A percentile compares a stretch with the other conserved stretches of the same genome.
Evolutionary conservation across 1,284 basidiomycete species (phyloP).

Genomic region (Schizophyllum commune): DNA sequence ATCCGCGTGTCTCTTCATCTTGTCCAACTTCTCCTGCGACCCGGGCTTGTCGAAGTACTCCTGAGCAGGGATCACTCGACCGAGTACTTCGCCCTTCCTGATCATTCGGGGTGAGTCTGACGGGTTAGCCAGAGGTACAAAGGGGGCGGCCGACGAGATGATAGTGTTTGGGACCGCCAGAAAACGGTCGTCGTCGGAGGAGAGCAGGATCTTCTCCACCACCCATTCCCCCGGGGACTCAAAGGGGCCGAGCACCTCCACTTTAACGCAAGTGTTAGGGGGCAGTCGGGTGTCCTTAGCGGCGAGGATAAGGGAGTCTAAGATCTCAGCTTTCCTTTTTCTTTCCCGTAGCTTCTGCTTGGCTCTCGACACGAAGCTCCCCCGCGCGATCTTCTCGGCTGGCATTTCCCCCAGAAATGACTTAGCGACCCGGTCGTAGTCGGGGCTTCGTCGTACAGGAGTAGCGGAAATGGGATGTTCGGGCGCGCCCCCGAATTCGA

Average conservation of each 20-base stretch:
- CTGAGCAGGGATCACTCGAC: background rate
- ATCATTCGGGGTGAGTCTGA: slow-evolving; percentile 3
- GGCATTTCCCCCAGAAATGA: background rate
- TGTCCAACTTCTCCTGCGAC: background rate
- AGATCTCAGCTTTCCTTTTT: background rate
- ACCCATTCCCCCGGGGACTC: background rate
- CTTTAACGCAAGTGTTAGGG: background rate
- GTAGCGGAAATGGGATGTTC: background rate
- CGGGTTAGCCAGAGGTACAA: slow-evolving; percentile 11
- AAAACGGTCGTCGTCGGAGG: slow-evolving; percentile 2
- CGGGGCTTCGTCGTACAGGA: background rate
- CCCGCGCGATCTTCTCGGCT: background rate
- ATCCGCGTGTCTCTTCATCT: background rate
- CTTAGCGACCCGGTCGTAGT: background rate
- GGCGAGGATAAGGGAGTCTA: background rate
- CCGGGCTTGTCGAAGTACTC: background rate
- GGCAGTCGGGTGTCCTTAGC: background rate
- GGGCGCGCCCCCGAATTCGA: background rate
- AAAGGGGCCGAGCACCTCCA: background rate
- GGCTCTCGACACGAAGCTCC: background rate
- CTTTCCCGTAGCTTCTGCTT: background rate
- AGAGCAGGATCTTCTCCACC: slow-evolving; percentile 2
- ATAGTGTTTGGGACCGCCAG: slow-evolving; percentile 7
- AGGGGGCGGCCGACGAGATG: background rate
- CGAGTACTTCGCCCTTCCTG: slow-evolving; percentile 6